Evolutionary conservation across 805 yeast species (phyloP).

Genomic region (Zygoascus biomembranicola): DNA sequence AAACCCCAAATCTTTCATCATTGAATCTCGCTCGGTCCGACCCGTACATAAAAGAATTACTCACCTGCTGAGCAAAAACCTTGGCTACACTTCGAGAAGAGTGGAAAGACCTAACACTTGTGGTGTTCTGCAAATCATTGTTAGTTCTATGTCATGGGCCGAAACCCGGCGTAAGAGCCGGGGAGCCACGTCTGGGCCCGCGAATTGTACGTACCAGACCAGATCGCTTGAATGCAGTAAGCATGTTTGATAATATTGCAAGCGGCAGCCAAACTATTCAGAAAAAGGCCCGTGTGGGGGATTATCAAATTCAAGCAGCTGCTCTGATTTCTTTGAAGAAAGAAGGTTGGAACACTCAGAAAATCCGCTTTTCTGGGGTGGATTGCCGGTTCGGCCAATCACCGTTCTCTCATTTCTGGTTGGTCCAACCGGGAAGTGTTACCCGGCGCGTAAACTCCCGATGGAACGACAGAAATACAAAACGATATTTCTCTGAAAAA

Average conservation of each 20-base stretch:
- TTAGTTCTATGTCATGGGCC: background rate
- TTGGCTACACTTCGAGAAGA: constrained; percentile 22
- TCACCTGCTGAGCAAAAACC: constrained; percentile 28
- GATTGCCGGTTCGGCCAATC: background rate
- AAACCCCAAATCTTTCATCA: too few species aligned
- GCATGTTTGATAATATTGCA: constrained; percentile 4
- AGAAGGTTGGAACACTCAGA: background rate
- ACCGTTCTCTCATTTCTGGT: constrained; percentile 1
- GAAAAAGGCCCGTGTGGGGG: background rate
- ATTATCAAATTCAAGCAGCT: background rate
- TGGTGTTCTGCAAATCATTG: background rate
- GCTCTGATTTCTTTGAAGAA: background rate
- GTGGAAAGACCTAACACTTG: constrained; percentile 23
- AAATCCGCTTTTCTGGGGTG: background rate
- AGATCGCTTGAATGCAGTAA: constrained; percentile 7
- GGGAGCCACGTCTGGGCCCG: too few species aligned
- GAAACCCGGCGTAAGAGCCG: background rate
- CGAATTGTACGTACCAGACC: constrained; percentile 8
- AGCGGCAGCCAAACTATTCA: background rate
- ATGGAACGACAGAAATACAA: too few species aligned
- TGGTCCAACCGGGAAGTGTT: background rate
- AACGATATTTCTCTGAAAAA: too few species aligned
- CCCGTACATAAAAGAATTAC: background rate
- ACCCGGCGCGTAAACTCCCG: background rate
- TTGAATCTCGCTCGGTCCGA: too few species aligned